phyloP scores from a whole-genome alignment of 306 rosid species.

The Quercus suber region DNA sequence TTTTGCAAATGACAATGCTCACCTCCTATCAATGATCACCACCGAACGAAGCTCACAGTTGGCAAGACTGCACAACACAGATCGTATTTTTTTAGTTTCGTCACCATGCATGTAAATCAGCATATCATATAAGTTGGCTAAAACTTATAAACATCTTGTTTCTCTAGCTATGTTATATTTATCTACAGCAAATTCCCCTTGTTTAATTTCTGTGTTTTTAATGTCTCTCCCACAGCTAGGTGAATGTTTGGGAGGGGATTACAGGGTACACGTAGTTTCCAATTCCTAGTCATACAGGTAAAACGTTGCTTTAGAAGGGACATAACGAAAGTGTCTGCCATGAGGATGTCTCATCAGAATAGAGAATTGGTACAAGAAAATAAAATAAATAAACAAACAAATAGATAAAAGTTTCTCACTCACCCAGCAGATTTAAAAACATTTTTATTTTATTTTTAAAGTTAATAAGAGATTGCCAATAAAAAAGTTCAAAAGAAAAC shows the following conservation, averaged over 20 bases:
- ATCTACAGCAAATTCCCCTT: neutral
- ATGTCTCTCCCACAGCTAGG: no score
- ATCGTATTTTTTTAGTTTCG: slow-evolving; percentile 10
- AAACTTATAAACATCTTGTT: neutral
- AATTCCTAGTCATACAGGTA: neutral
- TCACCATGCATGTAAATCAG: neutral
- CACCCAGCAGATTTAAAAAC: neutral
- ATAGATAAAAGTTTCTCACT: neutral
- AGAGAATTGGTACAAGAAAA: neutral
- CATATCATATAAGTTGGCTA: neutral
- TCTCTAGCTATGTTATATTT: neutral
- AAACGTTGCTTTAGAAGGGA: no score
- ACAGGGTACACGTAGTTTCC: neutral
- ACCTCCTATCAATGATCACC: slow-evolving; percentile 75
- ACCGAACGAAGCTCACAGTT: slow-evolving; percentile 91
- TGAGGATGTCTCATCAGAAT: neutral
- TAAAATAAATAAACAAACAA: neutral
- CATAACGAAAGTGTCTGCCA: neutral
- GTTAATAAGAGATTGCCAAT: neutral
- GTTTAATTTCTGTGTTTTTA: no score
- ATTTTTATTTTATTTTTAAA: no score
- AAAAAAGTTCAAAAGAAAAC: neutral
- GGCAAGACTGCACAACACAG: slow-evolving; percentile 55
- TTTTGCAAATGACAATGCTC: slow-evolving; percentile 26
- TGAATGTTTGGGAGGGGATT: neutral